A percentile compares a stretch with the other conserved stretches of the same genome.
phyloP scores from a whole-genome alignment of 2,329 filamentous ascomycete genomes.

The Delphinella strobiligena region DNA sequence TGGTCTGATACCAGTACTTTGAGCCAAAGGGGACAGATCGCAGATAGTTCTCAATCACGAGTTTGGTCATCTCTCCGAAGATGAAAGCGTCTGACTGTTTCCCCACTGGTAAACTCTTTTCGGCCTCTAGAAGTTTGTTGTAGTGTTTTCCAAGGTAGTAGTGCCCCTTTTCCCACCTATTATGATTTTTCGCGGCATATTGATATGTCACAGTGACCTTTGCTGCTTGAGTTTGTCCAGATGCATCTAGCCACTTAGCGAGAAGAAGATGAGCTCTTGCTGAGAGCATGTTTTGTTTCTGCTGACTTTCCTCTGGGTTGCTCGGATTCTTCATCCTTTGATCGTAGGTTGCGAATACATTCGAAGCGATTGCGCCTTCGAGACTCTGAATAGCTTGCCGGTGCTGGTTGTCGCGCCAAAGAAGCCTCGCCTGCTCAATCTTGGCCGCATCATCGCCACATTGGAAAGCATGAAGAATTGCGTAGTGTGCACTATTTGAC shows the following conservation, averaged over 20 bases:
- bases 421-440: conserved; percentile 82
- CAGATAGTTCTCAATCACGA: conserved; percentile 89
- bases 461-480: conserved; percentile 76
- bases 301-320: conserved; percentile 23
- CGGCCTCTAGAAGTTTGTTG: conserved; percentile 86
- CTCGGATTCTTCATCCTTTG: conserved; percentile 18
- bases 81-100: conserved; percentile 51
- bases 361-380: conserved; percentile 70
- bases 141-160: conserved; percentile 96
- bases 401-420: conserved; percentile 90
- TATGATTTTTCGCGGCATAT: conserved; percentile 56
- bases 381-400: conserved; percentile 89
- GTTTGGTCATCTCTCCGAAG: conserved; percentile 70
- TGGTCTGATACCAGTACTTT: conserved; percentile 90
- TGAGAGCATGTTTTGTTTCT: conserved; percentile 49
- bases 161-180: conserved; percentile 88
- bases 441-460: conserved; percentile 78
- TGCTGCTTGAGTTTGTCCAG: conserved; percentile 82
- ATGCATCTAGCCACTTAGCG: conserved; percentile 91
- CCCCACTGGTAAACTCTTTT: conserved; percentile 61
- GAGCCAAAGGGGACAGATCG: conserved; percentile 78
- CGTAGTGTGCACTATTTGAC: conserved; percentile 81
- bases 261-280: conserved; percentile 75
- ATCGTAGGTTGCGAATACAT: conserved; percentile 52
- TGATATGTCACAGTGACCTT: conserved; percentile 74